A percentile compares a stretch with the other conserved stretches of the same genome.
phyloP scores from a whole-genome alignment of 352 stramenopile genomes.

The Phytophthora capsici region DNA sequence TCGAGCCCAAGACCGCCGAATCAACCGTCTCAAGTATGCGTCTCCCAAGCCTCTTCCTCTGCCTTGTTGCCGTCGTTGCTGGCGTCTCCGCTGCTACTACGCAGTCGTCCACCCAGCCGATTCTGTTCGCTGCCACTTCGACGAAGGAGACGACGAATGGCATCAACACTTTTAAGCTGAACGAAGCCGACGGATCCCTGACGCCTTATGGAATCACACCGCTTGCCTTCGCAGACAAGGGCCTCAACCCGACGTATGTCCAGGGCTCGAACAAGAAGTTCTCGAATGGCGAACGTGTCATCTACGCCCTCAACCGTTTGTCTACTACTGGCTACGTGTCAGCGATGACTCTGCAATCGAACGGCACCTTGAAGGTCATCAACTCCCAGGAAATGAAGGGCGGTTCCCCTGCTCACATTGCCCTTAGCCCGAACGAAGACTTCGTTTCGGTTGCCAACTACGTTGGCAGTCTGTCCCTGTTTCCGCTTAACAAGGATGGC shows the following conservation, averaged over 20 bases:
- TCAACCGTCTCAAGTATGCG: constrained; percentile 19
- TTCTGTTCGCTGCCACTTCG: constrained; percentile 65
- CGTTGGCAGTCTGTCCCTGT: constrained; percentile 60
- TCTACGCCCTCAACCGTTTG: constrained; percentile 64
- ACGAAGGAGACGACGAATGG: constrained; percentile 65
- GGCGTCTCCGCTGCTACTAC: constrained; percentile 18
- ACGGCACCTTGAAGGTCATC: constrained; percentile 47
- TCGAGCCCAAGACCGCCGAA: constrained; percentile 3
- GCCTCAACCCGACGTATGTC: constrained; percentile 68
- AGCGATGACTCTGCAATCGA: constrained; percentile 44
- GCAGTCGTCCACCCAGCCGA: constrained; percentile 19
- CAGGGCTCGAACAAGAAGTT: constrained; percentile 37
- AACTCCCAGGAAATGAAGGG: constrained; percentile 58
- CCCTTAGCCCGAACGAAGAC: constrained; percentile 52
- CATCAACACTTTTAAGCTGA: constrained; percentile 61
- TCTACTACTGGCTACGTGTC: constrained; percentile 54
- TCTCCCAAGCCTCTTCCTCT: constrained; percentile 27
- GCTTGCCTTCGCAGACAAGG: constrained; percentile 37
- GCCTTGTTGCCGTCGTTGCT: constrained; percentile 18
- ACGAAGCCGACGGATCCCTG: constrained; percentile 46
- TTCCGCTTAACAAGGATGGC: constrained; percentile 52
- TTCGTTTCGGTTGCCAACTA: constrained; percentile 72
- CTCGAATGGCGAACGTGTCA: constrained; percentile 35
- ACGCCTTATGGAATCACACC: constrained; percentile 40
- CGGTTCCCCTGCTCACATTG: constrained; percentile 46